Evolutionary conservation across 805 yeast genomes (phyloP), one percentile per base, ranked within the genome.

Genomic region (Saturnispora kantuleensis): DNA sequence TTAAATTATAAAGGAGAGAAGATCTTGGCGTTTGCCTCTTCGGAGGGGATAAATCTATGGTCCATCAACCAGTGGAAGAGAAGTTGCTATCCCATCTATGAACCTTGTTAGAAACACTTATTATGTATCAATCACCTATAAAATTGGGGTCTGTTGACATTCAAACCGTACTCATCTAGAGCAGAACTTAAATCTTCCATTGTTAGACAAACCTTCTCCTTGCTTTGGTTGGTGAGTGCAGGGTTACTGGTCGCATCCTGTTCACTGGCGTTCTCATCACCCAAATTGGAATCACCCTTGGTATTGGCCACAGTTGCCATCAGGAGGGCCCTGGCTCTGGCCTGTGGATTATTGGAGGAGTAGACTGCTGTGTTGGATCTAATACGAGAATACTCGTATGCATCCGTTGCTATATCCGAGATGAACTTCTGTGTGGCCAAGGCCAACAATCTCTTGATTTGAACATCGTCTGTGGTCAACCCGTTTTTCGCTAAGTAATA

Each of bases 381-480:
- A 52, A 93, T 93, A 49, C 97, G 70, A 8, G 96, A 84, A 59
- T 87, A 89, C 60, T 93, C 98, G 59, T 87, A 93, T 0, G 98
- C 97, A 58, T 93, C 97, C 12, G 88, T 86, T 1, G 98, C 96
- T 29, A 93, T 81, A 60, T 93, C 98, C 49, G 89, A 79, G 26
- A 93, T 75, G 60, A 93, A 93, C 59, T 93, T 93, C 57, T 94
- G 98, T 0, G 98, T 93, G 1, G 98, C 97, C 46, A 93, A 68
- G 0, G 97, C 97, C 40, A 93, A 68, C 32, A 93, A 67, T 44
- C 97, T 71, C 61, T 88, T 89, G 46, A 84, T 77, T 47, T 88
- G 74, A 11, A 77, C 66, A 59, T 90, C 95, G 34, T 81, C 71
- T 26, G 93, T 77, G 47, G 81, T 82, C 55, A 93, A 80, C 9